Evolutionary conservation across 2,329 filamentous ascomycete genomes (phyloP), one percentile per base, ranked within the genome.

Genomic region (Cryphonectria nitschkei): DNA sequence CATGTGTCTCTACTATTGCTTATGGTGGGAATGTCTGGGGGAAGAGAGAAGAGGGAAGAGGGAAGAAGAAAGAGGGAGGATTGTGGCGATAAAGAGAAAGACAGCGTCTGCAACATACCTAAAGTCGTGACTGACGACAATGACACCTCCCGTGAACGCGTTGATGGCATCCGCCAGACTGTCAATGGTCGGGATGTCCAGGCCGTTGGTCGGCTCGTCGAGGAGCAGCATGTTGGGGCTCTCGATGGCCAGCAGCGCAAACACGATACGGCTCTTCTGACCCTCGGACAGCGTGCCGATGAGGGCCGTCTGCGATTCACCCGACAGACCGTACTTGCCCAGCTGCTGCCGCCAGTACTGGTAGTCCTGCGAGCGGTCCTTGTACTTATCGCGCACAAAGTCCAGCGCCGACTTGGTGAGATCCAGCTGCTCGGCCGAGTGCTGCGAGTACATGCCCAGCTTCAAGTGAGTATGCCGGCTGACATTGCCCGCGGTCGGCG

Each of bases 311-410:
- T 99, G 97, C 43, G 94, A 86, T 74, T 98, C 94, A 81, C 97
- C 97, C 71, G 90, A 92, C 75, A 99, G 89, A 81, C 97, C 97
- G 82, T 99, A 99, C 75, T 91, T 89, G 78, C 96, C 96, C 52
- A 99, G 93, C 85, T 97, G 94, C 84, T 98, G 95, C 80, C 96
- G 91, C 96, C 96, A 99, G 90, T 96, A 99, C 85, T 99, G 96
- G 87, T 97, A 97, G 81, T 99, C 96, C 82, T 99, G 96, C 68
- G 91, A 94, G 84, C 95, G 93, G 75, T 91, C 86, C 60, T 87
- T 83, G 86, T 97, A 98, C 87, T 95, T 97, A 85, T 98, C 95
- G 74, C 96, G 93, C 74, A 98, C 95, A 80, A 99, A 99, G 83
- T 99, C 97, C 68, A 99, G 90, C 11, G 96, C 91, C 62, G 94